These are phyloP conservation scores for Mycena galopus DNA, from an alignment of 768 basidiomycete genomes.

Conservation along the genomic window DNA sequence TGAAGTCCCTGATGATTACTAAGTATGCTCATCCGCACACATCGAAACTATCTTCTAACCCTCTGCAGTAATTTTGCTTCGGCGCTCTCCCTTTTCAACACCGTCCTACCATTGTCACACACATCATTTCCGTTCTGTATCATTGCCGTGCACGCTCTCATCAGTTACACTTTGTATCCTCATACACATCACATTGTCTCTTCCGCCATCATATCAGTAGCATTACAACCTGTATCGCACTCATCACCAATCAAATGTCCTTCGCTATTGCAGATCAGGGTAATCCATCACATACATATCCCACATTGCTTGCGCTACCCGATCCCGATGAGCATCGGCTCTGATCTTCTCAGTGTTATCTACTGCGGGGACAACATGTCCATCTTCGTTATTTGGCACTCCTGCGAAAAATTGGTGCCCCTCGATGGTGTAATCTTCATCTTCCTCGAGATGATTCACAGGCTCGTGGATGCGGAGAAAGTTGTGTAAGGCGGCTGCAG, in stretches of 20 bases:
- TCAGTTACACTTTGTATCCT: not conserved
- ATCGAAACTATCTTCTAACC: not conserved
- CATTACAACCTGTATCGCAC: not conserved
- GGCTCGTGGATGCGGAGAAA: no score
- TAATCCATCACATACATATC: slow-evolving; percentile 3
- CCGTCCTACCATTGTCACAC: not conserved
- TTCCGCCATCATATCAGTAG: not conserved
- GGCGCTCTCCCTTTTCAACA: not conserved
- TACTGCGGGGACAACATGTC: not conserved
- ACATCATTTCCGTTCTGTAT: not conserved
- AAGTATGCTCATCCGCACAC: not conserved
- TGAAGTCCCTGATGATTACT: not conserved
- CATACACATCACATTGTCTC: not conserved
- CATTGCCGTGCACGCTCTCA: not conserved
- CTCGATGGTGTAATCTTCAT: slow-evolving; percentile 27
- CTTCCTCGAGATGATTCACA: slow-evolving; percentile 7
- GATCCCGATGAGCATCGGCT: slow-evolving; percentile 15
- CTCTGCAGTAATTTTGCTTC: not conserved
- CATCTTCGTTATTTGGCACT: not conserved
- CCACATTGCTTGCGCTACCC: slow-evolving; percentile 24
- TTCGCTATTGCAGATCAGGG: slow-evolving; percentile 16
- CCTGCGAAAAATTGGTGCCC: slow-evolving; percentile 8
- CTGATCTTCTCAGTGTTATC: slow-evolving; percentile 5
- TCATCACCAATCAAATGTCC: not conserved
- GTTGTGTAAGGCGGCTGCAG: slow-evolving; percentile 38